phyloP scores from a whole-genome alignment of 2,329 filamentous ascomycete genomes.

The Fonsecaea multimorphosa region DNA sequence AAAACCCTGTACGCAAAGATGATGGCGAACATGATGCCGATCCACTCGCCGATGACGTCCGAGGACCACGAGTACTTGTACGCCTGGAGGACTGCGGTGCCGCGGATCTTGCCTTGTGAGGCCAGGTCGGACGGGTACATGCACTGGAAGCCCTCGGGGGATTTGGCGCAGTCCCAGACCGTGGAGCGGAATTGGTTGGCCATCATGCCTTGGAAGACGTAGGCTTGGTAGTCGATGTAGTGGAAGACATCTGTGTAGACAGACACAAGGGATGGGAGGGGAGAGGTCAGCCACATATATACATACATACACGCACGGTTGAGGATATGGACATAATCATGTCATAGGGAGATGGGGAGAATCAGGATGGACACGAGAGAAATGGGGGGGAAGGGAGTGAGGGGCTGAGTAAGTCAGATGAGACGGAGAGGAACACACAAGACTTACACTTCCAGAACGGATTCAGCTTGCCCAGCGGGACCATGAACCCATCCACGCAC shows the following conservation, averaged over 20 bases:
- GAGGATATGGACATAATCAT: neutral
- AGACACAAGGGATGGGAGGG: neutral
- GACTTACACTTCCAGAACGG: slow-evolving; percentile 70
- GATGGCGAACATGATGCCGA: slow-evolving; percentile 79
- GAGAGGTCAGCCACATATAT: neutral
- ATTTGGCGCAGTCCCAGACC: slow-evolving; percentile 64
- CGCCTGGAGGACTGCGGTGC: slow-evolving; percentile 69
- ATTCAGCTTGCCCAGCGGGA: slow-evolving; percentile 74
- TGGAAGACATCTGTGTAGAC: slow-evolving; percentile 71
- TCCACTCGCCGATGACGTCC: slow-evolving; percentile 69
- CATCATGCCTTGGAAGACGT: slow-evolving; percentile 93
- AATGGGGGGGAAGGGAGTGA: neutral
- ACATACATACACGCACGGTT: neutral
- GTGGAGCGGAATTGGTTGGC: slow-evolving; percentile 78
- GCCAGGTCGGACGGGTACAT: slow-evolving; percentile 71
- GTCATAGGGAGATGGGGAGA: no score
- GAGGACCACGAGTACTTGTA: slow-evolving; percentile 72
- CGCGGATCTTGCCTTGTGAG: slow-evolving; percentile 71
- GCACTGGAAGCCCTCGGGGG: slow-evolving; percentile 63
- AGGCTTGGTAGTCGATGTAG: slow-evolving; percentile 80
- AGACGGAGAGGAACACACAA: neutral
- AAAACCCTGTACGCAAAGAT: slow-evolving; percentile 74
- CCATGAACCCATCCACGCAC: slow-evolving; percentile 82
- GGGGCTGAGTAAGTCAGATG: slow-evolving; percentile 1
- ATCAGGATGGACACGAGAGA: neutral